Conservation (phyloP, 768 basidiomycete species). For the Russula earlei region DNA sequence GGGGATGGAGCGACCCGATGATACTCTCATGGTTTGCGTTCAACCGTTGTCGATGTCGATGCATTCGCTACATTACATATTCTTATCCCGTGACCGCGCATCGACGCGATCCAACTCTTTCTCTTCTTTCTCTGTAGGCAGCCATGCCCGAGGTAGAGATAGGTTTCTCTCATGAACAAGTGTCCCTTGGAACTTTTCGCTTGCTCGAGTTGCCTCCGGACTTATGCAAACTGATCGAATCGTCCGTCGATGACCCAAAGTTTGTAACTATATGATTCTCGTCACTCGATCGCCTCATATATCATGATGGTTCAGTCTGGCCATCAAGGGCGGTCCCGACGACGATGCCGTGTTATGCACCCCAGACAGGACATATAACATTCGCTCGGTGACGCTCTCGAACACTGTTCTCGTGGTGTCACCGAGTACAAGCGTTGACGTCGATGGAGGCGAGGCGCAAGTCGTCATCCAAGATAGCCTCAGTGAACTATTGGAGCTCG, state of each 20-base stretch:
- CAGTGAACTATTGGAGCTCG: slow-evolving; percentile 76
- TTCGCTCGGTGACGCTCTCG: slow-evolving; percentile 82
- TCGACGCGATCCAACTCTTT: not conserved
- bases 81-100: slow-evolving; percentile 4
- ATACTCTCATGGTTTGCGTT: not conserved
- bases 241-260: slow-evolving; percentile 24
- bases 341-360: slow-evolving; percentile 94
- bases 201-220: slow-evolving; percentile 69
- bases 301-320: slow-evolving; percentile 7
- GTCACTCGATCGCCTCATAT: slow-evolving; percentile 15
- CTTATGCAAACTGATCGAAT: slow-evolving; percentile 51
- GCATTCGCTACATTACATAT: not conserved
- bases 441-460: slow-evolving; percentile 30
- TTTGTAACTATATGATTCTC: not conserved
- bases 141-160: slow-evolving; percentile 41
- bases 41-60: not conserved
- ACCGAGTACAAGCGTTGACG: slow-evolving; percentile 30
- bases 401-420: slow-evolving; percentile 78
- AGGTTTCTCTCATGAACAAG: slow-evolving; percentile 40
- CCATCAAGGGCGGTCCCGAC: slow-evolving; percentile 71
- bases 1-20: not conserved
- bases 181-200: slow-evolving; percentile 48
- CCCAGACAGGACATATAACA: slow-evolving; percentile 60
- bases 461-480: slow-evolving; percentile 73
- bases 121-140: not conserved